Percentiles rank a stretch among this genome's conserved stretches.
Evolutionary conservation across 192 early-diverging fungal species (phyloP).

Genomic region (Coemansia sp.): DNA sequence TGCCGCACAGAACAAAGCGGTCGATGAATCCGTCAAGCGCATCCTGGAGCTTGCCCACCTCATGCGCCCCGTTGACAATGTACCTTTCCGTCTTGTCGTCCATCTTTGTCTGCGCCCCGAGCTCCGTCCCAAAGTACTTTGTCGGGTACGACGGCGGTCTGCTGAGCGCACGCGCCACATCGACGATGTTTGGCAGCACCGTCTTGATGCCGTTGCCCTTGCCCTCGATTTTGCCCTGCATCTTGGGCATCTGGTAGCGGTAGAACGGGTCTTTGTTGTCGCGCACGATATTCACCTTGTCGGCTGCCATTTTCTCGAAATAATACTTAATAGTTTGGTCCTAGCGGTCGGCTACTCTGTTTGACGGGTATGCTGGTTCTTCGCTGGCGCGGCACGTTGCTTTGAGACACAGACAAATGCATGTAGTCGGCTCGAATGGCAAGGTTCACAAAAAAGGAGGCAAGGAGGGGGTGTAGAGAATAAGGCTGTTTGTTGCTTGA

Average conservation of each 20-base stretch:
- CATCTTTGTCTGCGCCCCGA: conserved; percentile 89
- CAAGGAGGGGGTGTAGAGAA: too few relatives aligned
- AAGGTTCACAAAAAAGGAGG: too few relatives aligned
- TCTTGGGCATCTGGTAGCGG: conserved; percentile 98
- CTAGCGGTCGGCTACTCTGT: neutral
- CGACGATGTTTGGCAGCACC: conserved; percentile 94
- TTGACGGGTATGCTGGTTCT: neutral
- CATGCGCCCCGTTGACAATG: conserved; percentile 94
- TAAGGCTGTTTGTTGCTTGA: too few relatives aligned
- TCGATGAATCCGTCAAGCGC: conserved; percentile 90
- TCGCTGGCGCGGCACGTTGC: conserved; percentile 1
- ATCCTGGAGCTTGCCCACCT: conserved; percentile 79
- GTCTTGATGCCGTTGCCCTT: conserved; percentile 99
- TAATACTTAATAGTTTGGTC: neutral
- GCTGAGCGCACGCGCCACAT: conserved; percentile 84
- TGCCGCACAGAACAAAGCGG: conserved; percentile 89
- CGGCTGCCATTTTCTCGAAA: conserved; percentile 57
- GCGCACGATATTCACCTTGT: conserved; percentile 80
- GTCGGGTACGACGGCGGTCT: conserved; percentile 87
- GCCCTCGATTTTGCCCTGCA: conserved; percentile 89
- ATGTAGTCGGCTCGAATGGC: conserved; percentile 5
- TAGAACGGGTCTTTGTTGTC: conserved; percentile 93
- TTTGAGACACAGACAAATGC: neutral
- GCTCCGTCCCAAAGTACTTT: conserved; percentile 94
- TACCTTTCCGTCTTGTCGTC: conserved; percentile 91